Percentiles rank a stretch among this genome's conserved stretches.
phyloP scores from a whole-genome alignment of 176 grass and related monocot genomes.

The Calamus simplicifolius region DNA sequence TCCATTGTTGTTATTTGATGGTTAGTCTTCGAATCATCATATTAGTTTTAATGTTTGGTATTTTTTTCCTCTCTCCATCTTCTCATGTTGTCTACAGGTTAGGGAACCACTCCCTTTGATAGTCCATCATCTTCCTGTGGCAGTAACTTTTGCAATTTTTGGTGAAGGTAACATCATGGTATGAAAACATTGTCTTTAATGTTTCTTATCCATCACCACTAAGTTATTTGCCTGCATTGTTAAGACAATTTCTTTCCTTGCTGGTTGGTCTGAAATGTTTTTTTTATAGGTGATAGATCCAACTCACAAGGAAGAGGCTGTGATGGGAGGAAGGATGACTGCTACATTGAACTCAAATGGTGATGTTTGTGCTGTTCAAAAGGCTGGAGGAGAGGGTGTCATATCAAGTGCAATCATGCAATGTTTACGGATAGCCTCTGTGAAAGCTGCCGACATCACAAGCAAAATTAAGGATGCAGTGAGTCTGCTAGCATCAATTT shows the following conservation, averaged over 20 bases:
- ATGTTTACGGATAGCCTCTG: slow-evolving; percentile 74
- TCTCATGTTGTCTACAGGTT: slow-evolving; percentile 50
- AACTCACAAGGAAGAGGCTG: slow-evolving; percentile 89
- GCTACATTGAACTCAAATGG: slow-evolving; percentile 82
- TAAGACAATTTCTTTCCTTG: neutral
- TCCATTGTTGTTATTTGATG: no score
- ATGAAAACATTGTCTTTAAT: slow-evolving; percentile 13
- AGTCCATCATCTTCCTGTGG: slow-evolving; percentile 87
- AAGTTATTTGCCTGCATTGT: no score
- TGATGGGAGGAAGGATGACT: slow-evolving; percentile 92
- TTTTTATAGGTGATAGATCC: slow-evolving; percentile 75
- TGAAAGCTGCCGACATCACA: slow-evolving; percentile 85
- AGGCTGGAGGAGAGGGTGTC: slow-evolving; percentile 80
- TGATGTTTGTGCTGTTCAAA: slow-evolving; percentile 89
- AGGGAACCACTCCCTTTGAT: slow-evolving; percentile 78
- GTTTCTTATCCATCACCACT: no score
- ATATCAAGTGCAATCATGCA: slow-evolving; percentile 80
- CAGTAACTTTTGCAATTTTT: slow-evolving; percentile 96
- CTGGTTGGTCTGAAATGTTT: slow-evolving; percentile 3
- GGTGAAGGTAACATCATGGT: slow-evolving; percentile 77
- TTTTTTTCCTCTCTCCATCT: neutral
- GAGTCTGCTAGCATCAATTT: slow-evolving; percentile 19
- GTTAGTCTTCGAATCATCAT: no score
- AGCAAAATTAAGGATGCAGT: slow-evolving; percentile 81
- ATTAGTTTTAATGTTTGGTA: no score